These are phyloP conservation scores for Strobilomyces confusus DNA, from an alignment of 768 basidiomycete genomes.

Conservation along the genomic window DNA sequence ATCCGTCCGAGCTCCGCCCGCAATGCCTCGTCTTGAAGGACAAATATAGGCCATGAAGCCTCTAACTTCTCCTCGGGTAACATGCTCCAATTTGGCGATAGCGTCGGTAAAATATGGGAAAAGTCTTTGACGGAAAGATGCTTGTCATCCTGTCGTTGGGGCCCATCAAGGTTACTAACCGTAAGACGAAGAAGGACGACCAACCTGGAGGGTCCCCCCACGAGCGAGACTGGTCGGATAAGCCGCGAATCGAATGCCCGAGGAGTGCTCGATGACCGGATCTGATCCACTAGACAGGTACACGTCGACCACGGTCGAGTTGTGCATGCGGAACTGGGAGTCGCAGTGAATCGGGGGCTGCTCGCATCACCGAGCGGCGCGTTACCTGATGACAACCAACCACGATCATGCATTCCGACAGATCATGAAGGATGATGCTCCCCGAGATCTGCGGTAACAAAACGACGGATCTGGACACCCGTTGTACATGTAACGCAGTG, in stretches of 20 bases:
- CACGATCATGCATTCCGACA: slow-evolving; percentile 60
- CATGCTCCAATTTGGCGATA: slow-evolving; percentile 70
- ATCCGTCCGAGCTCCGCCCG: slow-evolving; percentile 17
- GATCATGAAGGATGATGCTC: slow-evolving; percentile 67
- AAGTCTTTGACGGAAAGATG: slow-evolving; percentile 72
- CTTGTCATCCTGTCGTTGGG: slow-evolving; percentile 29
- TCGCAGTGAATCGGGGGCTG: background rate
- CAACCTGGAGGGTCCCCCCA: slow-evolving; percentile 8
- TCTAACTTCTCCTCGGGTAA: slow-evolving; percentile 15
- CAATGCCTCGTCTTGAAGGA: slow-evolving; percentile 16
- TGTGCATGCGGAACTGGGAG: slow-evolving; percentile 82
- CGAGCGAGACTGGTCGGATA: slow-evolving; percentile 47
- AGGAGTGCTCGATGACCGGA: slow-evolving; percentile 79
- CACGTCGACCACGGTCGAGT: slow-evolving; percentile 58
- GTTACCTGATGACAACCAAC: slow-evolving; percentile 79
- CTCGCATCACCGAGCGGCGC: background rate
- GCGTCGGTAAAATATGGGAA: slow-evolving; percentile 71
- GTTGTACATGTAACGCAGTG: slow-evolving; percentile 37
- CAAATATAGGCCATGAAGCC: slow-evolving; percentile 21
- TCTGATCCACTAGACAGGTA: slow-evolving; percentile 65
- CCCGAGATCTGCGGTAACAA: slow-evolving; percentile 63
- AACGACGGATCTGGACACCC: slow-evolving; percentile 57
- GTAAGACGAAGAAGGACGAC: background rate
- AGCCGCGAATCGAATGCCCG: slow-evolving; percentile 52
- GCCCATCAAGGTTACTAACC: background rate